A percentile compares a stretch with the other conserved stretches of the same genome.
Evolutionary conservation across 2,329 filamentous ascomycete species (phyloP).

Genomic region (Exophiala spinifera): DNA sequence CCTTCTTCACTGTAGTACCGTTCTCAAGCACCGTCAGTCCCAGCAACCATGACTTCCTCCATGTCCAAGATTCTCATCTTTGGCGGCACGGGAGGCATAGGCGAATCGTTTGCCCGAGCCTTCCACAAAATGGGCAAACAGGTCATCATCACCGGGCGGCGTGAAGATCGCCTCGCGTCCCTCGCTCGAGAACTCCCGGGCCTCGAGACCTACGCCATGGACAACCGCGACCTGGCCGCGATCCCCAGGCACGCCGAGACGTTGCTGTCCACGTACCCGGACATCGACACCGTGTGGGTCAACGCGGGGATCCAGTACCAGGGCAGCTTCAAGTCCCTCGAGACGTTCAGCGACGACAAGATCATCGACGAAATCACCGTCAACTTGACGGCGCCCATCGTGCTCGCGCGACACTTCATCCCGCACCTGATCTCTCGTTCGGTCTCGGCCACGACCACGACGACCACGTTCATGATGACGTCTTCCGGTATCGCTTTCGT

Average conservation of each 20-base stretch:
- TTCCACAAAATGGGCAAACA: constrained; percentile 31
- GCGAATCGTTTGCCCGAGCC: constrained; percentile 29
- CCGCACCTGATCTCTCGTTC: constrained; percentile 29
- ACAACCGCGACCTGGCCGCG: constrained; percentile 26
- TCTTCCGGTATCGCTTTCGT: constrained; percentile 32
- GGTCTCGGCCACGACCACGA: constrained; percentile 12
- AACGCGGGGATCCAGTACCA: constrained; percentile 33
- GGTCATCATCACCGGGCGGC: constrained; percentile 31
- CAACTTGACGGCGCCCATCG: constrained; percentile 33
- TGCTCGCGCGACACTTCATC: constrained; percentile 32
- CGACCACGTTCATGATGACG: constrained; percentile 32
- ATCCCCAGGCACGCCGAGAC: constrained; percentile 19
- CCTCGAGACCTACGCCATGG: constrained; percentile 30
- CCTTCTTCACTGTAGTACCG: not conserved
- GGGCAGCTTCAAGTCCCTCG: constrained; percentile 28
- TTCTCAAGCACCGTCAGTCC: not conserved
- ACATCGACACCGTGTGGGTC: constrained; percentile 36
- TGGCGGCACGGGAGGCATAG: constrained; percentile 47
- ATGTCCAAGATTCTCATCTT: constrained; percentile 32
- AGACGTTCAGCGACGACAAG: constrained; percentile 25
- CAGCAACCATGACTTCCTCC: constrained; percentile 17
- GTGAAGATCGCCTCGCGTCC: constrained; percentile 24
- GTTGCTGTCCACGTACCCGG: constrained; percentile 28
- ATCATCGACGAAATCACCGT: constrained; percentile 29
- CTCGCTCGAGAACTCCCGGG: constrained; percentile 31